Evolutionary conservation across 345 rosid genomes (phyloP), one percentile per base, ranked within the genome.

Genomic region (Litchi chinensis): DNA sequence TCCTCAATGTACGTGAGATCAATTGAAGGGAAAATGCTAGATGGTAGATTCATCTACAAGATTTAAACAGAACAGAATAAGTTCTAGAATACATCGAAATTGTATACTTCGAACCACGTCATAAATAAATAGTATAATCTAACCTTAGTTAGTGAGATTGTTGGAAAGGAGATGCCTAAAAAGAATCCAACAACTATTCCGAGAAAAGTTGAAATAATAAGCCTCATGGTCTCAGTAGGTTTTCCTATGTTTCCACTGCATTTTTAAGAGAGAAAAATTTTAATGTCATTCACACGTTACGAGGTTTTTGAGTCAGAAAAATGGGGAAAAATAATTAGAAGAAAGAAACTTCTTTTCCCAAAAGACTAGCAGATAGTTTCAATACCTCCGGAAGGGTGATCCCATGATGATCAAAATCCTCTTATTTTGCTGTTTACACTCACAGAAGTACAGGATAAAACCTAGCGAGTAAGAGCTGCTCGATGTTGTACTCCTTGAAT

Each of bases 161-260:
- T 89, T 22, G 98, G 98, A 73, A 90, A 85, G 39, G 92, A 91
- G 78, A 91, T 83, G 75, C 98, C 99, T 75, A 96, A 77, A 78
- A 94, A 90, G 83, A 94, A 91, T 82, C 99, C 99, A 73, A 91
- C 87, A 32, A 90, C 76, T 79, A 91, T 80, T 68, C 97, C 97
- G 10, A 87, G 74, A 75, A 96, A 82, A 48, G 94, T 85, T 57
- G 91, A 86, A 77, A 91, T 39, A 44, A 94, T 85, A 85, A 94
- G 92, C 89, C 85, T 90, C 98, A 90, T 93, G 70, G 78, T 89
- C 74, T 91, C 95, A 6, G 83, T 83, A 0, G 97, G 91, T 86
- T 88, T 90, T 83, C 94, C 89, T 80, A 88, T 77, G 63, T 57
- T 79, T 76, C 87, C 83, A 63, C 93, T 85, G 89, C 83, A 78